Evolutionary conservation across 1,139 yeast species (phyloP).

Genomic region (Candida sp.): DNA sequence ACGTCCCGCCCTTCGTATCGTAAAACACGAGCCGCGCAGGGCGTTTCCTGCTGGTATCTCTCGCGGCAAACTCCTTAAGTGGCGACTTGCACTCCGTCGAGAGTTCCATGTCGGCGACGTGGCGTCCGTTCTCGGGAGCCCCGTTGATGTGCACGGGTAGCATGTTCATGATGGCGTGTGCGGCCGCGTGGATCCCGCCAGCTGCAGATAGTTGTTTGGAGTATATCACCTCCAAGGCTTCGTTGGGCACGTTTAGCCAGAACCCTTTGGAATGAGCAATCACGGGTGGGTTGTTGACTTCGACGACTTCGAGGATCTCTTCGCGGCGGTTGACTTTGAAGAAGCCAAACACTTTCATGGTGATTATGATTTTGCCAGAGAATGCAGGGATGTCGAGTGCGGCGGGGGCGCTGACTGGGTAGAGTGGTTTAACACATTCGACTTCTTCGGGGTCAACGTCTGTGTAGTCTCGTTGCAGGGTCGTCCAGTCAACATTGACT

Average conservation of each 20-base stretch:
- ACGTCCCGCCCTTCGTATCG: conserved; percentile 80
- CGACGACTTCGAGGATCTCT: conserved; percentile 89
- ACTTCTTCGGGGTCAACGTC: conserved; percentile 89
- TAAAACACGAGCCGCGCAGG: conserved; percentile 88
- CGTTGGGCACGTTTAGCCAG: conserved; percentile 85
- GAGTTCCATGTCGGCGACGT: conserved; percentile 58
- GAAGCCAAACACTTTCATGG: conserved; percentile 86
- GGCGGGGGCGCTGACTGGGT: conserved; percentile 20
- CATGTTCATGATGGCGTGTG: conserved; percentile 83
- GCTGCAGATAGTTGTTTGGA: conserved; percentile 69
- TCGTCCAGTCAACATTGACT: conserved; percentile 93
- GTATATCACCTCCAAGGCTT: conserved; percentile 61
- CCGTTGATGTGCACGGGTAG: conserved; percentile 61
- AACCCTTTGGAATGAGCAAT: conserved; percentile 73
- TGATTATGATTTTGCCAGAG: conserved; percentile 74
- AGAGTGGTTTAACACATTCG: conserved; percentile 62
- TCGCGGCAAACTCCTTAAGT: conserved; percentile 85
- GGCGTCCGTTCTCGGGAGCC: conserved; percentile 32
- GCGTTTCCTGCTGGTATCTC: conserved; percentile 69
- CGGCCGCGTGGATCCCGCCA: conserved; percentile 97
- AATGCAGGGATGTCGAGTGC: conserved; percentile 65
- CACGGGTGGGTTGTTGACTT: conserved; percentile 89
- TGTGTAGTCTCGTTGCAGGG: conserved; percentile 89
- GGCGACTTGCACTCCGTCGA: conserved; percentile 97
- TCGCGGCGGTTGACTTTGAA: conserved; percentile 81